Conservation (phyloP, 1,284 basidiomycete species). For the Apiotrichum akiyoshidainum region DNA sequence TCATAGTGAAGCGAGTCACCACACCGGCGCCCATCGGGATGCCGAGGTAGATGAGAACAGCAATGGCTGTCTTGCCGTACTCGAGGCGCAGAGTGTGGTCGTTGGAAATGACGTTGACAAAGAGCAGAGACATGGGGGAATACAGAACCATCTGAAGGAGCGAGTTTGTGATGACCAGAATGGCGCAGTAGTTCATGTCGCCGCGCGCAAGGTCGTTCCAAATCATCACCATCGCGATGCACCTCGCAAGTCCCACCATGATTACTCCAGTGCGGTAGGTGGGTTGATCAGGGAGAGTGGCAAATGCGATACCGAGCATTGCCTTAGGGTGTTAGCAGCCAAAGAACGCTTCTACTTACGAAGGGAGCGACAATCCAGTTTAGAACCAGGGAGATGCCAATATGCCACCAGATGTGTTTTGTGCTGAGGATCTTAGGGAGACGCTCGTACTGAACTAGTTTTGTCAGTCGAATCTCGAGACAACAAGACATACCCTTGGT, state of each 20-base stretch:
- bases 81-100: constrained; percentile 55
- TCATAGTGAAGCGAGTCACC: constrained; percentile 62
- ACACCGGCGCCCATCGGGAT: constrained; percentile 68
- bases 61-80: constrained; percentile 69
- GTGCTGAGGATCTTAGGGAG: constrained; percentile 62
- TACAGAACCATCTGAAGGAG: constrained; percentile 73
- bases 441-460: constrained; percentile 70
- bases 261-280: constrained; percentile 56
- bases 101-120: constrained; percentile 68
- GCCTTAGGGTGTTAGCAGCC: constrained; percentile 38
- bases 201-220: constrained; percentile 79
- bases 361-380: constrained; percentile 81
- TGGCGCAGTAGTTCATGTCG: constrained; percentile 72
- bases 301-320: constrained; percentile 82
- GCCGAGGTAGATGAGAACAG: constrained; percentile 68
- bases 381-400: constrained; percentile 66
- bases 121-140: constrained; percentile 70
- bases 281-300: constrained; percentile 72
- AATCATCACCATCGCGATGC: constrained; percentile 74
- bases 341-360: constrained; percentile 20
- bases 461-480: constrained; percentile 38
- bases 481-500: constrained; percentile 43
- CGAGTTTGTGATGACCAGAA: constrained; percentile 58
- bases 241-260: constrained; percentile 60
- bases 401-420: constrained; percentile 64